A percentile compares a stretch with the other conserved stretches of the same genome.
phyloP scores from a whole-genome alignment of 768 basidiomycete genomes.

The Pholiota microspora region DNA sequence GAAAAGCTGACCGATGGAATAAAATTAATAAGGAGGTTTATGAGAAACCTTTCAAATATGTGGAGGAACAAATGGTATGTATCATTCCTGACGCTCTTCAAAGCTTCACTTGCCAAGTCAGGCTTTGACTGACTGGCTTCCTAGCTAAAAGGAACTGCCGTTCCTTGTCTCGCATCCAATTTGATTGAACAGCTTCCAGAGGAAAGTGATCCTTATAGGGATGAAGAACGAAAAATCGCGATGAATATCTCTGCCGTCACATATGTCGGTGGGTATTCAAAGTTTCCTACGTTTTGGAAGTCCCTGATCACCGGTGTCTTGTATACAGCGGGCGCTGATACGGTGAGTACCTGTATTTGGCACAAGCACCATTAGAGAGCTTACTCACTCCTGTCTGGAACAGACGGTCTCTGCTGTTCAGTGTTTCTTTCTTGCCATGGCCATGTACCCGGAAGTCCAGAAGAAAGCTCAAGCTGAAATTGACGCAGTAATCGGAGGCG shows the following conservation, averaged over 20 bases:
- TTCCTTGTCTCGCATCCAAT: slow-evolving; percentile 13
- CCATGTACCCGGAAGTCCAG: slow-evolving; percentile 23
- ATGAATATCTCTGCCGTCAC: slow-evolving; percentile 16
- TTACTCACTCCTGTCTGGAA: neutral
- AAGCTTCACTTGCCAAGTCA: too few species aligned
- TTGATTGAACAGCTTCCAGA: slow-evolving; percentile 20
- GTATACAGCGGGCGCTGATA: slow-evolving; percentile 19
- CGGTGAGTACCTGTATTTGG: too few species aligned
- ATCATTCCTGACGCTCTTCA: neutral
- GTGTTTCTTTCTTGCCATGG: slow-evolving; percentile 24
- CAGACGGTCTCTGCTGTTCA: slow-evolving; percentile 23
- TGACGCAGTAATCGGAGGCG: slow-evolving; percentile 20
- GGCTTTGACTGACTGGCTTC: too few species aligned
- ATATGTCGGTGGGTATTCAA: slow-evolving; percentile 18
- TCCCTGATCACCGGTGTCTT: neutral
- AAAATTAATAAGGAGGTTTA: slow-evolving; percentile 13
- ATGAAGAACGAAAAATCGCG: slow-evolving; percentile 20
- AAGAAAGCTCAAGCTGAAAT: slow-evolving; percentile 25
- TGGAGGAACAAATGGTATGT: slow-evolving; percentile 17
- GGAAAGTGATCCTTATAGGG: slow-evolving; percentile 10
- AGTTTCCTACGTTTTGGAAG: neutral
- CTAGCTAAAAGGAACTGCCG: slow-evolving; percentile 16
- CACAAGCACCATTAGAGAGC: too few species aligned
- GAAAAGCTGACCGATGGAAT: slow-evolving; percentile 19
- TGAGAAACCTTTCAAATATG: slow-evolving; percentile 17